Evolutionary conservation across 257 asterid species (phyloP).

Genomic region (Lycium barbarum): DNA sequence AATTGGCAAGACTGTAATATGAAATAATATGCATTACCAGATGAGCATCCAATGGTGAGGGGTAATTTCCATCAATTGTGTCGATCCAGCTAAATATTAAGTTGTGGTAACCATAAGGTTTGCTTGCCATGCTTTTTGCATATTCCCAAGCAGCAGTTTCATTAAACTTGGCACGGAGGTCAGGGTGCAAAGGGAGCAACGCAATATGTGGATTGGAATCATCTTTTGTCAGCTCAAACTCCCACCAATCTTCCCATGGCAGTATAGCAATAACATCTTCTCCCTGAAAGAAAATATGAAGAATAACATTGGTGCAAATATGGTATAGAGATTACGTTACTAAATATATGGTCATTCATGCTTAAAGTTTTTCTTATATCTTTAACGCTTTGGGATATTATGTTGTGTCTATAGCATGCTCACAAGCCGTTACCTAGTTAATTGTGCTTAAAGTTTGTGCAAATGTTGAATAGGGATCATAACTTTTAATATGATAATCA

Average conservation of each 20-base stretch:
- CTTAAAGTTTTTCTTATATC: conserved; percentile 15
- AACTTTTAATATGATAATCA: conserved; percentile 2
- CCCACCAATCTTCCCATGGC: conserved; percentile 99
- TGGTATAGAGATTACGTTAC: not conserved
- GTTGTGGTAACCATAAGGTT: conserved; percentile 91
- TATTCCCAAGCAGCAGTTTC: conserved; percentile 93
- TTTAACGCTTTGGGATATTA: not conserved
- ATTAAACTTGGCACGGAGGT: conserved; percentile 79
- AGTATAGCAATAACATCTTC: conserved; percentile 78
- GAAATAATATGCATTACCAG: conserved; percentile 58
- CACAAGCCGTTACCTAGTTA: not conserved
- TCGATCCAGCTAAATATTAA: conserved; percentile 97
- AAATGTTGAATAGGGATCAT: not conserved
- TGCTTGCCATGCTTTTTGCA: conserved; percentile 80
- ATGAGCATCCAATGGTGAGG: conserved; percentile 86
- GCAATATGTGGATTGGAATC: conserved; percentile 90
- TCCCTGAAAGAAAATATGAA: conserved; percentile 54
- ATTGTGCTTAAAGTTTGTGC: not conserved
- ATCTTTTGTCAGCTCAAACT: conserved; percentile 77
- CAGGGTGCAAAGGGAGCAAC: conserved; percentile 80
- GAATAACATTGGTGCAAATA: not conserved
- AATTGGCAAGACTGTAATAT: conserved; percentile 3
- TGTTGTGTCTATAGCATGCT: not conserved
- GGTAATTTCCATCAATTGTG: conserved; percentile 76
- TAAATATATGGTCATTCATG: not conserved